These are phyloP conservation scores for Cydonia oblonga DNA, from an alignment of 331 rosid species.

Conservation along the genomic window DNA sequence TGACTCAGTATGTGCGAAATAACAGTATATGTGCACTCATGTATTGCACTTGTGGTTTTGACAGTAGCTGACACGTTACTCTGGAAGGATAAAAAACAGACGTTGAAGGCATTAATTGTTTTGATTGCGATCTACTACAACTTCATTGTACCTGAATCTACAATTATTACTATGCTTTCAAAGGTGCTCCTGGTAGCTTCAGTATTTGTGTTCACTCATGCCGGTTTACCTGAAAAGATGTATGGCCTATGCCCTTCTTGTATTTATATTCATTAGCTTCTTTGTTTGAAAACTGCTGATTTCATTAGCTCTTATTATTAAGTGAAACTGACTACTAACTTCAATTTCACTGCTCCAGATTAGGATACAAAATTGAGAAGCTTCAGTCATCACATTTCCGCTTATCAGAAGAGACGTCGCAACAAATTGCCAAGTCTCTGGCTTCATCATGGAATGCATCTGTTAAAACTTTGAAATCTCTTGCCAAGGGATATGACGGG, in stretches of 20 bases:
- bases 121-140: conserved; percentile 62
- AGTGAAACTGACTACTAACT: conserved; percentile 5
- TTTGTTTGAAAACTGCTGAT: background rate
- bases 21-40: background rate
- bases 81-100: conserved; percentile 82
- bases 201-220: conserved; percentile 46
- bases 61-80: conserved; percentile 93
- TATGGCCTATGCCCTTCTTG: conserved; percentile 23
- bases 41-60: conserved; percentile 15
- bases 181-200: conserved; percentile 47
- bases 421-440: conserved; percentile 32
- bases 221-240: conserved; percentile 68
- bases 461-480: conserved; percentile 49
- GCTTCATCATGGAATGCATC: conserved; percentile 68
- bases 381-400: conserved; percentile 57
- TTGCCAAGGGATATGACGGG: conserved; percentile 61
- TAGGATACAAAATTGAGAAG: conserved; percentile 71
- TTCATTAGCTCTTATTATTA: background rate
- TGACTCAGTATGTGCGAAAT: background rate
- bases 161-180: conserved; percentile 55
- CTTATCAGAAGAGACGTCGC: conserved; percentile 62
- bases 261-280: background rate
- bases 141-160: conserved; percentile 63
- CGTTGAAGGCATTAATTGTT: conserved; percentile 45
- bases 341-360: conserved; percentile 34